Evolutionary conservation across 441 rosid species (phyloP), one percentile per base, ranked within the genome.

Genomic region (Biscutella auriculata): DNA sequence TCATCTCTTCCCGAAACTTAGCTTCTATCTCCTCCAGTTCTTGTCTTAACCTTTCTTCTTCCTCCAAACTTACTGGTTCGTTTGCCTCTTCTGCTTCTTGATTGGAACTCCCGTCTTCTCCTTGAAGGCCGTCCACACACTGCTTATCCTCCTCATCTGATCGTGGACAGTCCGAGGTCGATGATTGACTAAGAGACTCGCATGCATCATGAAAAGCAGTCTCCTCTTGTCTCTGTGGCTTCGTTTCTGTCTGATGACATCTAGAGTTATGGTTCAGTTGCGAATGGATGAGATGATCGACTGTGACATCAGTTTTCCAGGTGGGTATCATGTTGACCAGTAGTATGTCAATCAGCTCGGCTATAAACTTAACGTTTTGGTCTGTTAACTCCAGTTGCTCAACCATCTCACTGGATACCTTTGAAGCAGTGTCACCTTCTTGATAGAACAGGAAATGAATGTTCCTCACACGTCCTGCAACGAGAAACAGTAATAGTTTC

Each of bases 401-500:
- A 55, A 79, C 87, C 90, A 83, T 83, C 66, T 83, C 90, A 27
- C 77, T 71, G 39, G 90, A 79, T 41, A 83, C 87, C 8, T 82
- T 72, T 3, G 76, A 70, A 46, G 90, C 83, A 37, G 90, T 83
- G 53, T 83, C 90, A 37, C 76, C 72, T 9, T 81, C 80, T 15
- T 76, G 81, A 66, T 64, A 79, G 72, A 81, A 83, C 41, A 79
- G 51, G 63, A 83, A 83, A 68, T 83, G 87, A 62, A 81, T 81
- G 56, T 79, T 79, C 75, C 86, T 81, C 37, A 77, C 80, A 8
- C 79, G 81, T 26, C 83, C 90, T 77, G 67, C 71, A 59, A 42
- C 9, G 55, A 44, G 15, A 34, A 58, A 43, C 13, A 32, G 43
- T 44, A 6, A 27, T 16, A 15, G 17, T 37, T 41, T 58, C 56